These are phyloP conservation scores for Panellus pusillus DNA, from an alignment of 768 basidiomycete genomes.

Conservation along the genomic window DNA sequence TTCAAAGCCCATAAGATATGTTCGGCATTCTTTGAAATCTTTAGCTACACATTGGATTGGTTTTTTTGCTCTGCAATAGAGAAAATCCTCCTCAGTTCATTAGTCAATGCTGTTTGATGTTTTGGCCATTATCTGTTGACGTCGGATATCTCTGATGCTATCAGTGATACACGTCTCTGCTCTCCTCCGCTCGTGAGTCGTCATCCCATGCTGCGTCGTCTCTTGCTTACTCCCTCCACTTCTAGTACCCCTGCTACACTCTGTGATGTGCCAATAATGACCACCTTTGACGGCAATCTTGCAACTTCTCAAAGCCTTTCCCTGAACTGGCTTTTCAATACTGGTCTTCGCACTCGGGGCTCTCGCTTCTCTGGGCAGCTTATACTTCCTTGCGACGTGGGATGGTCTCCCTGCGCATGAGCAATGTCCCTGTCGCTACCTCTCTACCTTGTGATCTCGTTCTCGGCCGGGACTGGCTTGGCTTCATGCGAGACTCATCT, in stretches of 20 bases:
- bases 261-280: not conserved
- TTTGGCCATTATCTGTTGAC: too few species aligned
- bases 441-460: slow-evolving; percentile 1
- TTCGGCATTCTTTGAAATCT: too few species aligned
- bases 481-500: too few species aligned
- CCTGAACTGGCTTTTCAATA: slow-evolving; percentile 1
- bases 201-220: too few species aligned
- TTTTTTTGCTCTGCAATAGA: too few species aligned
- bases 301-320: not conserved
- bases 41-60: too few species aligned
- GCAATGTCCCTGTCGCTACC: not conserved
- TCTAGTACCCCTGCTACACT: not conserved
- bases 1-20: too few species aligned
- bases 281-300: not conserved
- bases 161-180: too few species aligned
- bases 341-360: slow-evolving; percentile 3
- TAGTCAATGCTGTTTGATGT: too few species aligned
- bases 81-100: too few species aligned
- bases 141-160: too few species aligned
- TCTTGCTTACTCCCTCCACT: not conserved
- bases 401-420: not conserved
- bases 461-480: not conserved
- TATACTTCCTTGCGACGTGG: not conserved
- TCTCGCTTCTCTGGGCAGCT: not conserved
- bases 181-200: too few species aligned